Percentiles rank a stretch among this genome's conserved stretches.
Evolutionary conservation across 805 yeast genomes (phyloP).

Genomic region (Candida tibetensis): DNA sequence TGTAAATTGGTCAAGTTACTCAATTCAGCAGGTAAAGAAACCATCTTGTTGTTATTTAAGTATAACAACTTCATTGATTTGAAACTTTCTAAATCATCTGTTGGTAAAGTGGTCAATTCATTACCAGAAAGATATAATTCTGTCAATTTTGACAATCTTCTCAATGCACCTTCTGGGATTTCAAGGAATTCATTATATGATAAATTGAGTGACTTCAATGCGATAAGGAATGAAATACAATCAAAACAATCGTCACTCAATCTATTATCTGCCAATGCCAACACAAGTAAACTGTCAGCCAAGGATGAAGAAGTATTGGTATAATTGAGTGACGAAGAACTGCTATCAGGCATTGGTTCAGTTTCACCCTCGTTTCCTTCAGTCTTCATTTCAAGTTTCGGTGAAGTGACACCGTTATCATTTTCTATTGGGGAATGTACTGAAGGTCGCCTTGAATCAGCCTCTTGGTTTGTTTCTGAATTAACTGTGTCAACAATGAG

Average conservation of each 20-base stretch:
- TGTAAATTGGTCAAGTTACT: slow-evolving; percentile 62
- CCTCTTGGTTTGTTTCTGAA: slow-evolving; percentile 4
- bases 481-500: slow-evolving; percentile 8
- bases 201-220: slow-evolving; percentile 64
- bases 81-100: slow-evolving; percentile 75
- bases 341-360: slow-evolving; percentile 2
- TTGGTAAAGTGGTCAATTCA: slow-evolving; percentile 70
- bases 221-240: slow-evolving; percentile 54
- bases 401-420: too few relatives aligned
- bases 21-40: slow-evolving; percentile 84
- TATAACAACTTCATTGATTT: slow-evolving; percentile 57
- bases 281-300: slow-evolving; percentile 50
- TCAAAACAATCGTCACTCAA: slow-evolving; percentile 75
- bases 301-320: slow-evolving; percentile 23
- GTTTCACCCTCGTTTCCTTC: not conserved
- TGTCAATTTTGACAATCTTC: slow-evolving; percentile 52
- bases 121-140: slow-evolving; percentile 84
- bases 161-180: slow-evolving; percentile 70
- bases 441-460: slow-evolving; percentile 9
- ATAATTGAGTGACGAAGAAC: slow-evolving; percentile 5
- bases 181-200: slow-evolving; percentile 84
- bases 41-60: slow-evolving; percentile 80
- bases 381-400: not conserved
- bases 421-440: slow-evolving; percentile 4
- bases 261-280: slow-evolving; percentile 80